phyloP scores from a whole-genome alignment of 2,329 filamentous ascomycete genomes.

The Sordariomycetes sp. region DNA sequence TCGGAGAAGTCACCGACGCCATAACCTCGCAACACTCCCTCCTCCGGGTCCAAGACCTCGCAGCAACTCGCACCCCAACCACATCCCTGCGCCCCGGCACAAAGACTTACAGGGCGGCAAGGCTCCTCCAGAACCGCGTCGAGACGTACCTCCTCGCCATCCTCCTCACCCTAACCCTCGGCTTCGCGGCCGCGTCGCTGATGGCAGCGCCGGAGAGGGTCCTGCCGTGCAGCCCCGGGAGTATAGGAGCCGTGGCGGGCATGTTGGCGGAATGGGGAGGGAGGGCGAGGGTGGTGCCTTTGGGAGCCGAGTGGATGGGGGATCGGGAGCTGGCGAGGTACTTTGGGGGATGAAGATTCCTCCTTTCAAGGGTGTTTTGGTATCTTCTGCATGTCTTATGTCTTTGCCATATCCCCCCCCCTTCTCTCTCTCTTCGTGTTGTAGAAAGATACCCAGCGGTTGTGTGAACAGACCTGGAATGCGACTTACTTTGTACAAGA shows the following conservation, averaged over 20 bases:
- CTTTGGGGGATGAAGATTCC: not conserved
- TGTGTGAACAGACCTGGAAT: too few species aligned
- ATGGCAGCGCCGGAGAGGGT: conserved; percentile 11
- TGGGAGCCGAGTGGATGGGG: conserved; percentile 14
- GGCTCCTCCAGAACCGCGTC: conserved; percentile 10
- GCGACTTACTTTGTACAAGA: too few species aligned
- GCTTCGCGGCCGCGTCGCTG: conserved; percentile 5
- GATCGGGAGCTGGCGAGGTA: conserved; percentile 11
- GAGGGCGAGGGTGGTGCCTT: conserved; percentile 14
- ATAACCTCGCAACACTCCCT: conserved; percentile 13
- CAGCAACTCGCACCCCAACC: conserved; percentile 6
- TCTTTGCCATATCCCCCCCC: too few species aligned
- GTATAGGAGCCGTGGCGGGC: conserved; percentile 15
- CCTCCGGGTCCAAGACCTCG: conserved; percentile 13
- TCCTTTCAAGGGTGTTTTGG: too few species aligned
- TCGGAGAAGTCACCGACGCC: conserved; percentile 11
- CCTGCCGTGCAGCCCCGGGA: conserved; percentile 14
- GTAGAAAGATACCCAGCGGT: too few species aligned
- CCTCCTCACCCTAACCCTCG: conserved; percentile 10
- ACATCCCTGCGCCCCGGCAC: conserved; percentile 8
- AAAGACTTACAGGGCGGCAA: conserved; percentile 10
- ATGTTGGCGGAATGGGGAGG: conserved; percentile 14
- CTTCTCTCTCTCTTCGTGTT: too few species aligned
- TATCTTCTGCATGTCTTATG: too few species aligned
- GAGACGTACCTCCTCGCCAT: conserved; percentile 12